These are phyloP conservation scores for Cephalotrichum gorgonifer DNA, from an alignment of 2,329 filamentous ascomycete species.

Conservation along the genomic window DNA sequence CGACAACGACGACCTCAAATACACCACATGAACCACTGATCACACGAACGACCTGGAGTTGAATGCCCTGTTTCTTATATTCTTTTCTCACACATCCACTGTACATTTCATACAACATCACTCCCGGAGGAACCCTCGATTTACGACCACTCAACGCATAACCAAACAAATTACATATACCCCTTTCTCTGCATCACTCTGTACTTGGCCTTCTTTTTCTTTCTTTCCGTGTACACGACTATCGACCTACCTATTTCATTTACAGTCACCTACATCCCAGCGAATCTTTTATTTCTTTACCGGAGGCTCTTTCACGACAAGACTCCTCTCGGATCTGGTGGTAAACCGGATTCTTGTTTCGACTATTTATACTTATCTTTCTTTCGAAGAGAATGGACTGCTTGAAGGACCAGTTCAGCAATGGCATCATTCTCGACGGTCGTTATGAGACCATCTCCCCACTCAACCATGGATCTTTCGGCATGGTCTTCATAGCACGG, in stretches of 20 bases:
- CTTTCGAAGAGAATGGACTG: slow-evolving; percentile 56
- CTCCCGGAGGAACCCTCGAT: neutral
- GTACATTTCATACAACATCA: slow-evolving; percentile 16
- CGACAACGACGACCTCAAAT: slow-evolving; percentile 4
- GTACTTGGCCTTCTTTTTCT: neutral
- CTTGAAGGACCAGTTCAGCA: slow-evolving; percentile 70
- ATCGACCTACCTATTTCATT: slow-evolving; percentile 1
- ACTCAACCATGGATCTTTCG: slow-evolving; percentile 96
- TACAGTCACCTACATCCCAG: slow-evolving; percentile 1
- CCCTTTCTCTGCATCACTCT: slow-evolving; percentile 11
- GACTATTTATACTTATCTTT: slow-evolving; percentile 12
- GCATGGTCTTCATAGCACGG: slow-evolving; percentile 92
- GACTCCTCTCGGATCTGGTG: neutral
- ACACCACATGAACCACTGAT: slow-evolving; percentile 3
- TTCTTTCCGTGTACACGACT: slow-evolving; percentile 1
- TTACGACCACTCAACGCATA: slow-evolving; percentile 11
- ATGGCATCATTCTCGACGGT: slow-evolving; percentile 72
- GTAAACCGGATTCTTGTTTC: neutral
- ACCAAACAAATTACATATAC: slow-evolving; percentile 10
- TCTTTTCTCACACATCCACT: slow-evolving; percentile 3
- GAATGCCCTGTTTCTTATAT: slow-evolving; percentile 8
- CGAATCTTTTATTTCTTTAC: slow-evolving; percentile 1
- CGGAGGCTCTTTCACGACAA: neutral
- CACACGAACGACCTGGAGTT: slow-evolving; percentile 7
- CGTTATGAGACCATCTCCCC: slow-evolving; percentile 87